Base-by-base conservation (phyloP, 1,284 basidiomycete species). In the Bjerkandera adusta region DNA sequence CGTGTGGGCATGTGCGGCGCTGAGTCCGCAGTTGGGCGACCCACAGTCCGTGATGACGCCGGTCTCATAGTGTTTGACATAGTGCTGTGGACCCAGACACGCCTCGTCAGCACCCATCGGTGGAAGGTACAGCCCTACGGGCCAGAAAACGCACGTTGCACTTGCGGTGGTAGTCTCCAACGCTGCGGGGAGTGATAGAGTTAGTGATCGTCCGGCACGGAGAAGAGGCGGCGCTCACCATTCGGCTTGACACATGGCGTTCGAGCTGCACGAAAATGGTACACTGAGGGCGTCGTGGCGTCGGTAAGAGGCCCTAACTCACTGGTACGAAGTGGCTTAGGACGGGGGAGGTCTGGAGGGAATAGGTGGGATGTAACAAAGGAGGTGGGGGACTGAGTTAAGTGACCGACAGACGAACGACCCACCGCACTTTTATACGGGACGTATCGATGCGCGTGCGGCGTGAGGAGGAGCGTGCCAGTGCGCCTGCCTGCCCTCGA, bases 11-110 rank as follows among this genome's bases (percentile, higher is more conserved):
- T 65, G 63, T 25, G 58, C 57, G 26, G 49, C 47, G 51, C 62
- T 64, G 20, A 63, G 51, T 26, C 53, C 60, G 36, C 63, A 65
- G 32, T 38, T 50, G 40, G 54, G 54, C n/a, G 58, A 62, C 39
- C 55, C 55, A 51, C 63, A 65, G 48, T 65, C 63, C 37, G 50
- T 58, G 49, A 59, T 58, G 55, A 57, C 52, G 27, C 63, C 63
- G 34, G 61, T 59, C 48, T 65, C 63, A 55, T 64, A 64, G 21
- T 57, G 52, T 51, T 65, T 65, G 35, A 65, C 59, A 42, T 60
- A 65, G 50, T 65, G 63, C 62, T 65, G 39, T 22, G 13, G 29
- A 47, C 45, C 20, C 16, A 32, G 36, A 27, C 16, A 22, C 33
- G 26, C 24, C 4, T n/a, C 12, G 11, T 16, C 29, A 16, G 20